Evolutionary conservation across 2,329 filamentous ascomycete species (phyloP), one percentile per base, ranked within the genome.

Genomic region (Clonostachys solani): DNA sequence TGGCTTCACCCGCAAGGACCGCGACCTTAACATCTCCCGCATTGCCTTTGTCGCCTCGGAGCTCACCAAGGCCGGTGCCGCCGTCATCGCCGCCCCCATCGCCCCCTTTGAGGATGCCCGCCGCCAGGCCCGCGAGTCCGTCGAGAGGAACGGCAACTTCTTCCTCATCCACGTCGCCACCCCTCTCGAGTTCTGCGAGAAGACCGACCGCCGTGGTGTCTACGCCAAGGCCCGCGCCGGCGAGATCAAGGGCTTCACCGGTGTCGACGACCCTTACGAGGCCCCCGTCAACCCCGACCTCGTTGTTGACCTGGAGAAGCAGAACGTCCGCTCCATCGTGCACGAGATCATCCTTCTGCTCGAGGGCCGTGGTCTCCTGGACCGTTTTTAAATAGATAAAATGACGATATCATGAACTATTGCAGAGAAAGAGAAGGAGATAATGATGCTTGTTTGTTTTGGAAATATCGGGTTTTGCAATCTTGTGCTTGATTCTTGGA

Each of bases 211-310:
- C 77, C 81, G 87, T 51, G 94, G 94, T 50, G 85, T 96, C 63
- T 99, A 97, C 71, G 80, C 80, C 55, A 81, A 83, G 65, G 94
- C 94, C 38, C 82, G 94, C 52, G 80, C 77, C 17, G 94, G 94
- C 49, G 88, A 96, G 75, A 95, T 99, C 71, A 94, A 92, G 83
- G 92, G 92, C 54, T 99, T 99, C 80, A 99, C 94, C 8, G 94
- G 94, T 60, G 91, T 99, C 48, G 92, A 97, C 65, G 92, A 97
- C 74, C 92, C 94, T 43, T 99, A 99, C 65, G 94, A 99, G 83
- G 64, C 69, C 18, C 94, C 94, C 10, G 60, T 71, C 56, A 91
- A 92, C 72, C 81, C 92, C 33, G 84, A 97, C 65, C 76, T 99
- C 54, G 82, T 83, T 6, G 92, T 97, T 37, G 87, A 97, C 68